Conservation (phyloP, 352 stramenopile genomes). For the Phytophthora gonapodyides region DNA sequence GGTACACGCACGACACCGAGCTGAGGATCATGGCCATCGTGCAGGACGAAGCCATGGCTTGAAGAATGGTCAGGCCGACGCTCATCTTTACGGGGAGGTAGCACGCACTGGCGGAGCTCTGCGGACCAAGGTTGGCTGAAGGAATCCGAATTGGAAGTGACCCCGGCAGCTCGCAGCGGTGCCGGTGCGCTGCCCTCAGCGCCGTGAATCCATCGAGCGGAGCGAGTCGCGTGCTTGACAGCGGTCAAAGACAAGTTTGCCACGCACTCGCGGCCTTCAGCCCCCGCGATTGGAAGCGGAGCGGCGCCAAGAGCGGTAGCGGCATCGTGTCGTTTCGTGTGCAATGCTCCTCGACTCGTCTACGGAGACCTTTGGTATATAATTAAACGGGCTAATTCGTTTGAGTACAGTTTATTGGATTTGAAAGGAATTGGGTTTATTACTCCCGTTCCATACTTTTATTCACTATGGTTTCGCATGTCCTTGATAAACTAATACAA, state of each 20-base stretch:
- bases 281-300: slow-evolving; percentile 12
- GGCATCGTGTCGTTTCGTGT: slow-evolving; percentile 7
- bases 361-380: background rate
- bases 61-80: slow-evolving; percentile 28
- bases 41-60: slow-evolving; percentile 38
- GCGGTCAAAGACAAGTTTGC: slow-evolving; percentile 23
- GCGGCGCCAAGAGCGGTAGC: background rate
- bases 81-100: slow-evolving; percentile 17
- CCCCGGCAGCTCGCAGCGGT: background rate
- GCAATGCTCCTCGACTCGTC: slow-evolving; percentile 21
- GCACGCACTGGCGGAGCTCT: background rate
- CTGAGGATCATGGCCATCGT: slow-evolving; percentile 41
- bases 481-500: too few species aligned
- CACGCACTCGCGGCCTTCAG: slow-evolving; percentile 12
- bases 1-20: slow-evolving; percentile 35
- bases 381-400: too few species aligned
- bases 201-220: slow-evolving; percentile 10
- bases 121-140: slow-evolving; percentile 12
- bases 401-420: too few species aligned
- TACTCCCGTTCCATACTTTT: too few species aligned
- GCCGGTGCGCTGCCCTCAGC: background rate
- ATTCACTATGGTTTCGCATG: too few species aligned
- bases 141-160: slow-evolving; percentile 26
- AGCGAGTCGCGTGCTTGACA: slow-evolving; percentile 5
- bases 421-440: too few species aligned